These are phyloP conservation scores for Cryptosporidium meleagridis DNA, from an alignment of 169 alveolate genomes.

Conservation along the genomic window DNA sequence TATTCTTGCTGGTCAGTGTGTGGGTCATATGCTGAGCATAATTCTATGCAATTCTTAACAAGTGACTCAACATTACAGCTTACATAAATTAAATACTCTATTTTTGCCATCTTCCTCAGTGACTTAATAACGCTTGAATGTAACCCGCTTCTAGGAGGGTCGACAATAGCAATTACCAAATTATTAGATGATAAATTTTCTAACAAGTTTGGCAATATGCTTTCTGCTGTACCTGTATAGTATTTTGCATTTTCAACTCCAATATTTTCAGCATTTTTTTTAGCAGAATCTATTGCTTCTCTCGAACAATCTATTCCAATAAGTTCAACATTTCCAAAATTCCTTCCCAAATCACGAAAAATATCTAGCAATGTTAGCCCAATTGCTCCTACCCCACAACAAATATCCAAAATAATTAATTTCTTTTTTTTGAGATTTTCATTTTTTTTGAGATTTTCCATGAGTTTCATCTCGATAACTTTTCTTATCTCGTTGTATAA, in stretches of 20 bases:
- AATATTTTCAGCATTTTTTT: slow-evolving; percentile 56
- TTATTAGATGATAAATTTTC: neutral
- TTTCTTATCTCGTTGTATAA: slow-evolving; percentile 46
- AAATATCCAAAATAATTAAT: slow-evolving; percentile 69
- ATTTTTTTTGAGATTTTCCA: neutral
- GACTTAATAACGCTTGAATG: slow-evolving; percentile 31
- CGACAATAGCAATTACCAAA: slow-evolving; percentile 73
- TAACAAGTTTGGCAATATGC: neutral
- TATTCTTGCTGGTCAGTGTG: neutral
- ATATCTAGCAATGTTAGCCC: slow-evolving; percentile 74
- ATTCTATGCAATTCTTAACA: slow-evolving; percentile 58
- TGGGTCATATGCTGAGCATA: slow-evolving; percentile 59
- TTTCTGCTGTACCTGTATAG: slow-evolving; percentile 61
- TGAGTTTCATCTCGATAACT: neutral
- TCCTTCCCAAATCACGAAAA: slow-evolving; percentile 7
- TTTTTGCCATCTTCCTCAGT: slow-evolving; percentile 8
- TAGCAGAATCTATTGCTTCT: slow-evolving; percentile 75
- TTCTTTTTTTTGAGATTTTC: neutral
- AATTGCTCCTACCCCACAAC: slow-evolving; percentile 80
- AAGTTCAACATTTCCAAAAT: slow-evolving; percentile 27
- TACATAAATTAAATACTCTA: slow-evolving; percentile 71
- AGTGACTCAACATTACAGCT: slow-evolving; percentile 76
- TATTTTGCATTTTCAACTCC: slow-evolving; percentile 64
- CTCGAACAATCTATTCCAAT: slow-evolving; percentile 75
- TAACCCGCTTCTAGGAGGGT: slow-evolving; percentile 77